Evolutionary conservation across 208 protist species (phyloP).

Genomic region (Trypanosoma theileri): DNA sequence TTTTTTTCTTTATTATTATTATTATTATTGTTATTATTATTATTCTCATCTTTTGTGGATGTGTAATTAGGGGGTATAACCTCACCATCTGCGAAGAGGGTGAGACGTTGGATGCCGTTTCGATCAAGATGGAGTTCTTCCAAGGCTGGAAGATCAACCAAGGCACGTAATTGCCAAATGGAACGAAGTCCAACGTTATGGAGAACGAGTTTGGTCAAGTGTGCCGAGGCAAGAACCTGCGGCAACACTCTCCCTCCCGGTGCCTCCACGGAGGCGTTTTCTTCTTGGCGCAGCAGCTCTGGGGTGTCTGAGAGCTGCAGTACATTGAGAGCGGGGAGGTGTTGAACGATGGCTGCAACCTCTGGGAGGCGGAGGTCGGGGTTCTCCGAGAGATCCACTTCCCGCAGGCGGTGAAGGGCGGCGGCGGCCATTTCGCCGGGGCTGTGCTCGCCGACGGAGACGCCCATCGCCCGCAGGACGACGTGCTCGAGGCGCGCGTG

Average conservation of each 20-base stretch:
- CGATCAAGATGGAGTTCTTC: conserved; percentile 81
- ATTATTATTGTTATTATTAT: conserved; percentile 12
- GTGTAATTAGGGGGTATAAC: neutral
- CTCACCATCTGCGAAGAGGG: conserved; percentile 25
- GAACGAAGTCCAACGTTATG: conserved; percentile 71
- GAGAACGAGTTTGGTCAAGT: conserved; percentile 73
- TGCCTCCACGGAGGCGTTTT: too few species aligned
- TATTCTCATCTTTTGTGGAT: neutral
- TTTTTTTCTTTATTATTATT: neutral
- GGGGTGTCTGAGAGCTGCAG: conserved; percentile 77
- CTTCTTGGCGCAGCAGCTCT: neutral
- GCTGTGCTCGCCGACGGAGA: conserved; percentile 50
- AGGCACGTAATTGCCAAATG: conserved; percentile 46
- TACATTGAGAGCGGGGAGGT: conserved; percentile 55
- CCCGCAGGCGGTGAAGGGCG: conserved; percentile 48
- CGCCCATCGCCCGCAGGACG: conserved; percentile 54
- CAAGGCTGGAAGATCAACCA: conserved; percentile 55
- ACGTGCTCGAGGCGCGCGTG: conserved; percentile 65
- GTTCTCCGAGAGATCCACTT: conserved; percentile 82
- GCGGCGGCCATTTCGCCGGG: conserved; percentile 40
- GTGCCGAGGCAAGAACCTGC: conserved; percentile 34
- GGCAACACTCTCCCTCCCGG: neutral
- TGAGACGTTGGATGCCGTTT: conserved; percentile 50
- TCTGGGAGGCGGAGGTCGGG: conserved; percentile 46
- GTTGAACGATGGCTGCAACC: conserved; percentile 44